Percentiles rank a stretch among this genome's conserved stretches.
These are phyloP conservation scores for Phaeoacremonium minimum DNA, from an alignment of 2,329 filamentous ascomycete species.

Conservation along the genomic window DNA sequence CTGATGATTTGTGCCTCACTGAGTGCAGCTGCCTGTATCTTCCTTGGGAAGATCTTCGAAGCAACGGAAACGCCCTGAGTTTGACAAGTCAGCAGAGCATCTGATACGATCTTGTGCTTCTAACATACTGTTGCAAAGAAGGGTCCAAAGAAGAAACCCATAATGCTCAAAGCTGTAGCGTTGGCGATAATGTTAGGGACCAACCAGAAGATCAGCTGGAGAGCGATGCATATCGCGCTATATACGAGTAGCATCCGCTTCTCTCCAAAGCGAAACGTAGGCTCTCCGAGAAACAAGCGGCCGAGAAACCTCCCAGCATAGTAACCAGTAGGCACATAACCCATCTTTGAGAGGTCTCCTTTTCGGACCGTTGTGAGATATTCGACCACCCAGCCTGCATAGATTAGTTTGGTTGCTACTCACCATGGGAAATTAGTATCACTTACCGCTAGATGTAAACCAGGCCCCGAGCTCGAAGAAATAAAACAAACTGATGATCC, in stretches of 20 bases:
- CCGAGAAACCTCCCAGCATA: conserved; percentile 55
- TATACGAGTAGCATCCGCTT: conserved; percentile 53
- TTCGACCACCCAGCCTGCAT: conserved; percentile 58
- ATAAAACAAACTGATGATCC: conserved; percentile 58
- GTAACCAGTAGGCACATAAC: conserved; percentile 58
- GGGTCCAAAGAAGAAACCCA: conserved; percentile 51
- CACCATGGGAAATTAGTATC: too few species aligned
- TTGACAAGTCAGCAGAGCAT: neutral
- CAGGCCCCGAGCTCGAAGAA: conserved; percentile 57
- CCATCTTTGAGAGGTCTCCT: conserved; percentile 51
- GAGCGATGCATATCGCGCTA: conserved; percentile 40
- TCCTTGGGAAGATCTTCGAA: conserved; percentile 40
- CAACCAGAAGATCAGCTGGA: conserved; percentile 60
- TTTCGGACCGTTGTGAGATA: conserved; percentile 57
- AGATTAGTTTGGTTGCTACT: too few species aligned
- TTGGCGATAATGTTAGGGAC: conserved; percentile 25
- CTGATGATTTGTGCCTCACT: too few species aligned
- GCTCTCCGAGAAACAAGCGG: conserved; percentile 52
- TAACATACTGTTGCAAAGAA: conserved; percentile 48
- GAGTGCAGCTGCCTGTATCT: conserved; percentile 41
- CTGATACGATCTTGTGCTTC: too few species aligned
- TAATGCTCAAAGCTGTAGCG: conserved; percentile 41
- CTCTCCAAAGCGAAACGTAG: conserved; percentile 55
- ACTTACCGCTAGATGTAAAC: conserved; percentile 43
- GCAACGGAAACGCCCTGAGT: conserved; percentile 45